Evolutionary conservation across 495 filamentous ascomycete species (phyloP), one percentile per base, ranked within the genome.

Genomic region (Penicillium macrosclerotiorum): DNA sequence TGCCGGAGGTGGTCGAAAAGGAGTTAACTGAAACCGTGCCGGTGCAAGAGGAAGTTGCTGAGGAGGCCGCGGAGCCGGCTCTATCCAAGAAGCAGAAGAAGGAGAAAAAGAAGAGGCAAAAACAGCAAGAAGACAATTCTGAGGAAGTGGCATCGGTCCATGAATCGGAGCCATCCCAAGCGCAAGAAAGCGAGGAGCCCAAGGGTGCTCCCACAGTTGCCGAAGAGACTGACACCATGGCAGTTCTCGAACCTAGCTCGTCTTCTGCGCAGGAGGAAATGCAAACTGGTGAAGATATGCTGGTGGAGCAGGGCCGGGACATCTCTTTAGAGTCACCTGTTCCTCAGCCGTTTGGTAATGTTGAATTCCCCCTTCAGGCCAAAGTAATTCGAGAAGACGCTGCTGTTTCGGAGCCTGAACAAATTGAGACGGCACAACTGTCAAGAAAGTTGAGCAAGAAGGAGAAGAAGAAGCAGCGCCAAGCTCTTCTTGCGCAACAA

Each of bases 401-500:
- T 3, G 17, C 19, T 27, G 30, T 35, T 17, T 16, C 42, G n/a
- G 45, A 41, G 26, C 17, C 24, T 8, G 55, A 54, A 37, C 30
- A 42, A 27, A n/a, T 33, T 6, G 47, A 57, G 38, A 23, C 45
- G 2, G 25, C 57, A 30, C 11, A 42, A 23, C 33, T 55, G 4
- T 49, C 47, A n/a, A 56, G 52, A 41, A 58, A 61, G 19, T 22
- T 52, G 53, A 60, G 58, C 49, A 59, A 69, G 42, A 69, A 67
- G 37, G 55, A 69, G 17, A 63, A 59, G 50, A 64, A 64, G 32
- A 60, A 66, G 27, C 48, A 64, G 25, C 57, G 55, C 19, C 35
- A 52, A 37, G 24, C 34, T 5, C 19, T 51, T 22, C 35, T 47
- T 46, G 42, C 42, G 5, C 53, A 37, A 24, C 34, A 61, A 39